These are phyloP conservation scores for Candida oleophila DNA, from an alignment of 805 yeast species.

Conservation along the genomic window DNA sequence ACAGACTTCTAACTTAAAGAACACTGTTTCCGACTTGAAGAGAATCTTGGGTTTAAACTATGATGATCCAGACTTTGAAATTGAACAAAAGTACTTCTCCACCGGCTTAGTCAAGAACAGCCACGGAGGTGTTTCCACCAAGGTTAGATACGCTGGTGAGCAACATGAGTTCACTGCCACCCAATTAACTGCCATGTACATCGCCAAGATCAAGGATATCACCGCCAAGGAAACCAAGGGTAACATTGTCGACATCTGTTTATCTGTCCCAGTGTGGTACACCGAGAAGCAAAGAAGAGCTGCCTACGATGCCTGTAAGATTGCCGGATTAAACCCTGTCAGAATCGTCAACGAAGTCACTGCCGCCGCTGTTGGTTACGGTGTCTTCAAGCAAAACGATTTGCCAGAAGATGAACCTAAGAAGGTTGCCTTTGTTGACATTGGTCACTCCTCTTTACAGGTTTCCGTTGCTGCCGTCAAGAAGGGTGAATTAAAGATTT, in stretches of 20 bases:
- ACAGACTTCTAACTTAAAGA: slow-evolving; percentile 93
- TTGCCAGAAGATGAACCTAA: slow-evolving; percentile 92
- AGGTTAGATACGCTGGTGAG: slow-evolving; percentile 82
- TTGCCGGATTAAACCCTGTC: slow-evolving; percentile 97
- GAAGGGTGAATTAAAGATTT: slow-evolving; percentile 92
- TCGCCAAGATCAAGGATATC: slow-evolving; percentile 83
- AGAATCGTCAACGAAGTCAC: slow-evolving; percentile 96
- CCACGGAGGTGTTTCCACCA: slow-evolving; percentile 77
- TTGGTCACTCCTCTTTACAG: slow-evolving; percentile 95
- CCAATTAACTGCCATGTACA: slow-evolving; percentile 93
- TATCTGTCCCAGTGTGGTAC: slow-evolving; percentile 97
- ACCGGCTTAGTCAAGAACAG: slow-evolving; percentile 66
- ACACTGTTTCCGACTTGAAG: slow-evolving; percentile 93
- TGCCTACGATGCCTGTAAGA: slow-evolving; percentile 88
- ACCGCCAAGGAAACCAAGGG: slow-evolving; percentile 81
- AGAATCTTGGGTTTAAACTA: slow-evolving; percentile 81
- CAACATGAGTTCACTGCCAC: slow-evolving; percentile 78
- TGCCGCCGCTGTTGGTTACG: slow-evolving; percentile 99
- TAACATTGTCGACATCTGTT: slow-evolving; percentile 80
- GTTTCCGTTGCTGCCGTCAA: slow-evolving; percentile 87
- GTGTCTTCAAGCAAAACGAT: slow-evolving; percentile 92
- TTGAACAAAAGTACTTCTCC: slow-evolving; percentile 74
- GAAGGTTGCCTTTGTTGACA: slow-evolving; percentile 90
- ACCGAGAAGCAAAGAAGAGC: slow-evolving; percentile 96
- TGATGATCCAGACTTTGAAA: slow-evolving; percentile 72